Evolutionary conservation across 2,329 filamentous ascomycete species (phyloP).

Genomic region (Calonectria crousiana): DNA sequence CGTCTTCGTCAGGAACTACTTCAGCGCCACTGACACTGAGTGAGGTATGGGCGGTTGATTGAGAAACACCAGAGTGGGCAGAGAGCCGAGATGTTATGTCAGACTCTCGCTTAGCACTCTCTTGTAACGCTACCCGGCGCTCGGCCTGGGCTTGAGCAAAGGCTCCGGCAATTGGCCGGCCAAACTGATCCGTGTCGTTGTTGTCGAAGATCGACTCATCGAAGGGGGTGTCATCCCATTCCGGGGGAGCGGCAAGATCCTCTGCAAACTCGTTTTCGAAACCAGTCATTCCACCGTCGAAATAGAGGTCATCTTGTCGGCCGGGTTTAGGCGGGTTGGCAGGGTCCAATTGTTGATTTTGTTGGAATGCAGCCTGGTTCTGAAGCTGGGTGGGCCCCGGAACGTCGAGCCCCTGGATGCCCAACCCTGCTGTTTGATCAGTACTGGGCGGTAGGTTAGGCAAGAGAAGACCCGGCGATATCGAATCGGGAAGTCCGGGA

Average conservation of each 20-base stretch:
- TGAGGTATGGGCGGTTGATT: constrained; percentile 67
- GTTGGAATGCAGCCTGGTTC: constrained; percentile 38
- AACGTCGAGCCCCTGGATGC: constrained; percentile 54
- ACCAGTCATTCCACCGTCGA: constrained; percentile 72
- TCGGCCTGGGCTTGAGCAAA: constrained; percentile 67
- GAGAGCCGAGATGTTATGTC: constrained; percentile 61
- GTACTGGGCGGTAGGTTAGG: constrained; percentile 22
- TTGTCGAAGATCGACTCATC: constrained; percentile 82
- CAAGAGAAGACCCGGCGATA: constrained; percentile 32
- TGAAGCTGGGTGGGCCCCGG: constrained; percentile 30
- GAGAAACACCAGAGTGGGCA: constrained; percentile 55
- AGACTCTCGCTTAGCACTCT: constrained; percentile 57
- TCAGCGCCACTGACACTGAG: constrained; percentile 50
- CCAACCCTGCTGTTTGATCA: constrained; percentile 51
- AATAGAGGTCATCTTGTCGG: constrained; percentile 75
- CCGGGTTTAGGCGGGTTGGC: constrained; percentile 21
- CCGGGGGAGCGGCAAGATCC: constrained; percentile 53
- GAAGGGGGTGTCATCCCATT: constrained; percentile 69
- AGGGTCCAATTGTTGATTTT: constrained; percentile 35
- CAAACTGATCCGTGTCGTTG: constrained; percentile 73
- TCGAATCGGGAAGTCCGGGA: constrained; percentile 36
- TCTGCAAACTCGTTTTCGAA: constrained; percentile 61
- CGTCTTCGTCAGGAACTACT: constrained; percentile 18
- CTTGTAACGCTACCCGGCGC: constrained; percentile 50
- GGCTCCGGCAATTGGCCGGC: constrained; percentile 69